Percentiles rank a stretch among this genome's conserved stretches.
These are phyloP conservation scores for Forsythia suspensa DNA, from an alignment of 257 asterid species.

Conservation along the genomic window DNA sequence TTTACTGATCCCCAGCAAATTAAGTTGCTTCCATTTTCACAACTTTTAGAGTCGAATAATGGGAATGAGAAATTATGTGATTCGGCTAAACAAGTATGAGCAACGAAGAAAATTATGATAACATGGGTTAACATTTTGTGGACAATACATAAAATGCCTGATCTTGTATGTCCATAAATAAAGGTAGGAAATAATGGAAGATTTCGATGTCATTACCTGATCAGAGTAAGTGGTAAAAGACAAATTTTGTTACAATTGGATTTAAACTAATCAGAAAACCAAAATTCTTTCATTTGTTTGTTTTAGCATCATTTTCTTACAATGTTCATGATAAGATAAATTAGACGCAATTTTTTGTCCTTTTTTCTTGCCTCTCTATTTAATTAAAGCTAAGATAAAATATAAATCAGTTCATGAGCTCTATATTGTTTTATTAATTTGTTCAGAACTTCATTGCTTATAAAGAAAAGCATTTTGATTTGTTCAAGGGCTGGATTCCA, in stretches of 20 bases:
- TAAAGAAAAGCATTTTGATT: neutral
- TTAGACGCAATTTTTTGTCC: conserved; percentile 20
- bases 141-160: neutral
- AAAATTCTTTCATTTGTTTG: conserved; percentile 27
- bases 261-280: neutral
- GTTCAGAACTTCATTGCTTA: neutral
- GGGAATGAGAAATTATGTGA: conserved; percentile 54
- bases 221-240: conserved; percentile 10
- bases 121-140: conserved; percentile 35
- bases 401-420: too few relatives aligned
- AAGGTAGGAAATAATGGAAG: conserved; percentile 6
- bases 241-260: conserved; percentile 16
- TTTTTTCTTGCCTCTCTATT: neutral
- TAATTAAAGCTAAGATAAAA: too few relatives aligned
- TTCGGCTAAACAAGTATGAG: conserved; percentile 32
- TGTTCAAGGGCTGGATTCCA: neutral
- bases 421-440: too few relatives aligned
- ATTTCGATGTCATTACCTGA: conserved; percentile 14
- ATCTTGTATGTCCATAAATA: conserved; percentile 1
- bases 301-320: neutral
- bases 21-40: conserved; percentile 31
- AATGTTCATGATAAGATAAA: neutral
- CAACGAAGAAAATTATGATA: conserved; percentile 26
- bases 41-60: conserved; percentile 45
- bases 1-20: conserved; percentile 65